phyloP scores from a whole-genome alignment of 2,329 filamentous ascomycete species.

The Sporothrix euskadiensis region DNA sequence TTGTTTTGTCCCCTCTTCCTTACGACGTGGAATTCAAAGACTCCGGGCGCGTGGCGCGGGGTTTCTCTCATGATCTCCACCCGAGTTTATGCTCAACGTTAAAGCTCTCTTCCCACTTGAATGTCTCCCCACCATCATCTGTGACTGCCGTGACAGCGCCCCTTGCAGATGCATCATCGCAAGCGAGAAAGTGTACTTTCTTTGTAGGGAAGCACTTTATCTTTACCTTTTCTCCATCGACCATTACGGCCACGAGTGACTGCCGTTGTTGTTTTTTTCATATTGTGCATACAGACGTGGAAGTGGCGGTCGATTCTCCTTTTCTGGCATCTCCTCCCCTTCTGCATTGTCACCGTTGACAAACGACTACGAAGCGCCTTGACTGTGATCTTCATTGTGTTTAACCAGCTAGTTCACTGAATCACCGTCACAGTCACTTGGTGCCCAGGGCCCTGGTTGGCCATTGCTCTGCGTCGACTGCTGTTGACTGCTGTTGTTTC shows the following conservation, averaged over 20 bases:
- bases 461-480: not conserved
- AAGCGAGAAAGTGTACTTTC: not conserved
- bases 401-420: not conserved
- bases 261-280: not conserved
- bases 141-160: constrained; percentile 15
- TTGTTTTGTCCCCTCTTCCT: not conserved
- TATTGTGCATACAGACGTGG: not conserved
- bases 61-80: not conserved
- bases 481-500: not conserved
- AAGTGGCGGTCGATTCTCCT: not conserved
- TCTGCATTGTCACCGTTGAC: not conserved
- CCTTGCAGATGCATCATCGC: constrained; percentile 21
- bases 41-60: constrained; percentile 3
- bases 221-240: not conserved
- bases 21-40: not conserved
- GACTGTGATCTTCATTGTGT: not conserved
- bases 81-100: not conserved
- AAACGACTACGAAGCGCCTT: not conserved
- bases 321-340: too few relatives aligned
- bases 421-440: constrained; percentile 11
- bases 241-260: not conserved
- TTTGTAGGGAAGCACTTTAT: not conserved
- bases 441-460: not conserved
- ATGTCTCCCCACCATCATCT: not conserved
- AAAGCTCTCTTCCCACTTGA: not conserved